Base-by-base conservation (phyloP, 225 moss, liverwort and hornwort genomes). In the Ulota crispa region DNA sequence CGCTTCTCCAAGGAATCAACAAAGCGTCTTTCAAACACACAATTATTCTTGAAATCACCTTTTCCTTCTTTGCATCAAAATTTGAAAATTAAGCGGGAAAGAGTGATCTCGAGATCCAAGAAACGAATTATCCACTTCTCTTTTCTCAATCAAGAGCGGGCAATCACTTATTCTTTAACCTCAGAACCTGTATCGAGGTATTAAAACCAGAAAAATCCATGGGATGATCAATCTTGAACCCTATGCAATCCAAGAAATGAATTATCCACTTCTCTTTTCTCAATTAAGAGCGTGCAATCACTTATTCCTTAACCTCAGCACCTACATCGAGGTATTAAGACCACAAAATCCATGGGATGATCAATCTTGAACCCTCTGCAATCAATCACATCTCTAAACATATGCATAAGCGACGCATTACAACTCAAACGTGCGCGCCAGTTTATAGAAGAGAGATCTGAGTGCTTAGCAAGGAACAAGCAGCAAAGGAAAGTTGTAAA, bases 31-130 rank as follows among this genome's bases (percentile, higher is more conserved):
- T 14, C 59, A 30, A 30, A 15, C 16, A 59, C 10, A 31, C 43
- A 59, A 70, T 42, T 43, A 4, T 9, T n/a, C 59, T 59, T 31
- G 42, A 69, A 78, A 79, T 31, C 31, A 9, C 16, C 59, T 69
- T 59, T 30, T 4, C 0, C 59, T 68, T 55, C 68, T 68, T 67
- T 55, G 78, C 55, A 39, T 20, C 78, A 30, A 18, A 53, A 66
- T 67, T 78, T 66, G 53, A 57, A 66, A 54, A 23, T 7, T 19
- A 39, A 7, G 78, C 67, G 67, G 78, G 78, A 67, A 78, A 78
- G 13, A 2, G 24, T 24, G 26, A 41, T 39, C 39, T 39, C 39
- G 68, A 55, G 55, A n/a, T 31, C 55, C 79, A 59, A 79, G 79
- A 79, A 79, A 31, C 14, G 37, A 37, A 53, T 54, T 37, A 36